These are phyloP conservation scores for Mucor piriformis DNA, from an alignment of 371 early-diverging fungal genomes.

Conservation along the genomic window DNA sequence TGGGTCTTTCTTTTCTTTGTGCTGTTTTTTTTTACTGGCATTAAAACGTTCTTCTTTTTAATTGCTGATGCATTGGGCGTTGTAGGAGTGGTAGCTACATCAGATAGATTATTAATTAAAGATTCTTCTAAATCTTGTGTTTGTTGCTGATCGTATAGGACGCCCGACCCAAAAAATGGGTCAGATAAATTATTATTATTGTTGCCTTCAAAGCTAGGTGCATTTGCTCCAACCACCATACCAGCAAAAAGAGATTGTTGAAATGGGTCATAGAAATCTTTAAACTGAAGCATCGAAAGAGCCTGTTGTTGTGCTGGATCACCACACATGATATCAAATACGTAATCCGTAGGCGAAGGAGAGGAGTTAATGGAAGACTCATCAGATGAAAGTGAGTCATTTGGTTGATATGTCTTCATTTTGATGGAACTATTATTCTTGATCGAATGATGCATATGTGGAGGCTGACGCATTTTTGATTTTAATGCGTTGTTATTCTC, in stretches of 20 bases:
- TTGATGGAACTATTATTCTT: neutral
- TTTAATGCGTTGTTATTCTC: neutral
- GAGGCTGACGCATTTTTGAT: neutral
- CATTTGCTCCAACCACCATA: neutral
- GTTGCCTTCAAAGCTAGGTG: neutral
- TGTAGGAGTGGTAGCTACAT: neutral
- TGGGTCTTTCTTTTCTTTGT: slow-evolving; percentile 1
- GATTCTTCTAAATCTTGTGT: neutral
- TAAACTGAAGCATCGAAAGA: slow-evolving; percentile 26
- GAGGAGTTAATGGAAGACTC: slow-evolving; percentile 54
- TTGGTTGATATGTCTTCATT: slow-evolving; percentile 23
- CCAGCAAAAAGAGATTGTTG: slow-evolving; percentile 21
- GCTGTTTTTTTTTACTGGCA: neutral
- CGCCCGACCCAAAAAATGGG: slow-evolving; percentile 13
- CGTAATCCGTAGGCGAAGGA: slow-evolving; percentile 50
- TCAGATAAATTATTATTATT: neutral
- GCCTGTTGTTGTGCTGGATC: slow-evolving; percentile 25
- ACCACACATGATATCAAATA: slow-evolving; percentile 52
- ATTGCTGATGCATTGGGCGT: neutral
- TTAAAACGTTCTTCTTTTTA: neutral
- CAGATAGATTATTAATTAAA: neutral
- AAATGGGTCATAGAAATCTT: slow-evolving; percentile 32
- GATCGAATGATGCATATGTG: neutral
- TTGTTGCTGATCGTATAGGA: neutral
- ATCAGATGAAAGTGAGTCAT: slow-evolving; percentile 44